Base-by-base conservation (phyloP, 225 moss, liverwort and hornwort species). In the Sphagnum contortum region DNA sequence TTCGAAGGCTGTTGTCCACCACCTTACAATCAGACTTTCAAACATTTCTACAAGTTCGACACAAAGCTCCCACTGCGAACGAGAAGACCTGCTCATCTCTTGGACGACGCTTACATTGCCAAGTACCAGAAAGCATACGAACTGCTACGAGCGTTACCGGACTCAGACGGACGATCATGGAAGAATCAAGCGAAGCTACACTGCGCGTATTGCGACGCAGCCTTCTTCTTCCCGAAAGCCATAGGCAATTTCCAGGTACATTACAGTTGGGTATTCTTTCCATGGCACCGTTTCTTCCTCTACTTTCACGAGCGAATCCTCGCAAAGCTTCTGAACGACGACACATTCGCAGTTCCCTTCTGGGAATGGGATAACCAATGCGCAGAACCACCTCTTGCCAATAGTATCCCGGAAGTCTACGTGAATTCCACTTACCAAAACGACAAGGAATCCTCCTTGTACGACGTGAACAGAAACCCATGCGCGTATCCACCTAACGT, bases 271-370 rank as follows among this genome's bases (percentile, higher is more conserved):
- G 61, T 81, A 3, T 71, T 76, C 59, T 57, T 74, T 9, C 71
- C 79, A 0, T 79, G 62, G 59, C 79, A 79, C 52, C 70, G 79
- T n/a, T 71, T 65, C 63, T 79, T 57, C 57, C 66, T 73, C 51
- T 69, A 77, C 62, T 77, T 77, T 48, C 77, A 77, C 66, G 79
- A 74, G 64, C 68, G 74, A 11, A 71, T 79, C 3, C 71, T 74
- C 11, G 59, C 59, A 44, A 55, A 44, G 2, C 57, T 74, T 8
- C 61, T 74, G 2, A 68, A 60, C 29, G 71, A 71, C 45, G 51
- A 12, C 8, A 63, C 66, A 3, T 71, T 79, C 67, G 66, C 66
- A 44, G 14, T 74, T 2, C 74, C 70, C 5, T 74, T 70, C 64
- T 79, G 74, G 74, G 59, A 66, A 29, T 74, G 74, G 73, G 78